These are phyloP conservation scores for Volvox reticuliferus DNA, from an alignment of 139 green algal species.

Conservation along the genomic window DNA sequence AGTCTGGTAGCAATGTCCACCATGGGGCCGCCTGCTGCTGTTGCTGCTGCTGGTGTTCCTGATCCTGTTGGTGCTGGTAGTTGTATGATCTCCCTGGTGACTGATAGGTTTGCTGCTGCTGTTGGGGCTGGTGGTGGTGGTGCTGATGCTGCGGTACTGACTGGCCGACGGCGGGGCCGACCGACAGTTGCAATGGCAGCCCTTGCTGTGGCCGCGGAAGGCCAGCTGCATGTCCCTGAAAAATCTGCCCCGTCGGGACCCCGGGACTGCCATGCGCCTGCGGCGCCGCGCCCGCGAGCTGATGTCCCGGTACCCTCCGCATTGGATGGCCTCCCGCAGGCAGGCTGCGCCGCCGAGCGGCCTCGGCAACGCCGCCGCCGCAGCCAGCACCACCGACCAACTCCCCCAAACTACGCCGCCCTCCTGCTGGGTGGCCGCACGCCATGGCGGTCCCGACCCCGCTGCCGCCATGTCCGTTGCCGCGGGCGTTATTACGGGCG, in stretches of 20 bases:
- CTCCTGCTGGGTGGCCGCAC: background rate
- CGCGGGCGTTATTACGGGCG: too few species aligned
- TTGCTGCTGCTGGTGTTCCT: background rate
- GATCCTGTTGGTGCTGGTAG: conserved; percentile 9
- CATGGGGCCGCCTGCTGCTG: conserved; percentile 20
- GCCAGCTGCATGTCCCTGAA: too few species aligned
- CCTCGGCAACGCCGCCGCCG: background rate
- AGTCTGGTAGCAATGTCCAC: conserved; percentile 50
- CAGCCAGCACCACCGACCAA: background rate
- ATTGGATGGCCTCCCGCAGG: background rate
- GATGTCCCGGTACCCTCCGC: background rate
- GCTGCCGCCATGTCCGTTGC: too few species aligned
- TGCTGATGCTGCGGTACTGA: background rate
- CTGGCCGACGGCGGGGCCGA: background rate
- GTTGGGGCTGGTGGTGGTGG: background rate
- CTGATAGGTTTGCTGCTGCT: background rate
- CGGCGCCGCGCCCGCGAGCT: background rate
- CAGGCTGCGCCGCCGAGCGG: background rate
- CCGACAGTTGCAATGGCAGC: background rate
- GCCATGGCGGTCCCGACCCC: background rate
- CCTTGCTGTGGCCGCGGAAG: too few species aligned
- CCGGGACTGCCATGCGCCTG: background rate
- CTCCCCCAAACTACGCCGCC: background rate
- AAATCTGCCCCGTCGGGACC: too few species aligned
- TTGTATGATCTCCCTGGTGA: too few species aligned